Conservation (phyloP, 23 red algal genomes). For the Agarophyton chilense region DNA sequence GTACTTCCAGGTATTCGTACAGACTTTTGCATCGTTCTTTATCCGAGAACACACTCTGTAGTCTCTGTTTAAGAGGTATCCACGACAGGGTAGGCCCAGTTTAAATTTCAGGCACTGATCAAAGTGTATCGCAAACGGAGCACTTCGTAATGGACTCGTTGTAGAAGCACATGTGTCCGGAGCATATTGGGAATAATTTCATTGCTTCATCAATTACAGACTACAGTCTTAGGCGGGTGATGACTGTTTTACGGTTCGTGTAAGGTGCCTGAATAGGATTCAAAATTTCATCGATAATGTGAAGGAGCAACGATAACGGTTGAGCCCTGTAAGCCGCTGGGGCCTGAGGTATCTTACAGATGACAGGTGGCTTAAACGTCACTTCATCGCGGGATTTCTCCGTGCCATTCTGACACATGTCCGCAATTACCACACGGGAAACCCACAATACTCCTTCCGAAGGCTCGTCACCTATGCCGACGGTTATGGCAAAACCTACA, state of each 20-base stretch:
- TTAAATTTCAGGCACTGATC: background rate
- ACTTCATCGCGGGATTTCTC: too few species aligned
- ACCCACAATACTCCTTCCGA: too few species aligned
- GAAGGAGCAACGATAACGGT: too few species aligned
- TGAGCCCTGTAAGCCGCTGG: too few species aligned
- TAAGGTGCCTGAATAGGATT: background rate
- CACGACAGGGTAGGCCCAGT: background rate
- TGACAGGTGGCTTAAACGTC: too few species aligned
- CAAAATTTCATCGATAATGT: conserved; percentile 17
- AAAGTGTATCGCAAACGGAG: background rate
- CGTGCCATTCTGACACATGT: too few species aligned
- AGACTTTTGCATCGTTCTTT: background rate
- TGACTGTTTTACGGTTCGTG: background rate
- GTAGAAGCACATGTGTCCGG: conserved; percentile 25
- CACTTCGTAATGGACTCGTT: too few species aligned
- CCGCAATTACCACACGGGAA: too few species aligned
- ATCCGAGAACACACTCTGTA: background rate
- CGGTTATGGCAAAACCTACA: too few species aligned
- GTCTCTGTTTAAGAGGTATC: too few species aligned
- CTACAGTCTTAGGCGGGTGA: background rate
- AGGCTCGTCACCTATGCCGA: too few species aligned
- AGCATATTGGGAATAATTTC: background rate
- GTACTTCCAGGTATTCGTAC: background rate
- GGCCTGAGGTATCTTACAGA: too few species aligned
- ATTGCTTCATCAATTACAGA: background rate